Evolutionary conservation across 495 filamentous ascomycete species (phyloP).

Genomic region (Thermothielavioides terrestris): DNA sequence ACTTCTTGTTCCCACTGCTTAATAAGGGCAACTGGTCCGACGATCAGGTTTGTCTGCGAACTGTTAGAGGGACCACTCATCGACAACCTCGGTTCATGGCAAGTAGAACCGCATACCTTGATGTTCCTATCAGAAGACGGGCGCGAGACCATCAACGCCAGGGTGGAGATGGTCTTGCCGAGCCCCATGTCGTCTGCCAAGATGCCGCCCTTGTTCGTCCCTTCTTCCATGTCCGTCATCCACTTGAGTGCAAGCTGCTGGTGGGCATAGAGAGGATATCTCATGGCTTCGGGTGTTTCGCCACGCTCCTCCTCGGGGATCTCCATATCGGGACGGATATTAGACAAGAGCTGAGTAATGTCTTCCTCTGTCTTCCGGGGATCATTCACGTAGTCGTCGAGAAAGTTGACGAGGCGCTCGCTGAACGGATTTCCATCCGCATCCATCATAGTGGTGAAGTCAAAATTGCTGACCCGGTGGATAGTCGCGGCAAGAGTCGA

Average conservation of each 20-base stretch:
- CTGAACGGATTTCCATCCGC: conserved; percentile 18
- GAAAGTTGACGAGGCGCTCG: conserved; percentile 19
- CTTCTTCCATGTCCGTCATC: conserved; percentile 75
- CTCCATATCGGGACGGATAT: conserved; percentile 67
- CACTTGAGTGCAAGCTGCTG: conserved; percentile 77
- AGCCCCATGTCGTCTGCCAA: conserved; percentile 92
- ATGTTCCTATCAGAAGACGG: conserved; percentile 49
- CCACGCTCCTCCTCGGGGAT: conserved; percentile 55
- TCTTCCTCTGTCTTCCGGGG: conserved; percentile 53
- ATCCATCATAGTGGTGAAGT: conserved; percentile 22
- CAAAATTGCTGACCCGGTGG: conserved; percentile 14
- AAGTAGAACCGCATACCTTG: conserved; percentile 16
- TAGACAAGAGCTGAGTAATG: conserved; percentile 58
- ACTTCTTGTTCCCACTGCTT: conserved; percentile 91
- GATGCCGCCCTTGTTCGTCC: conserved; percentile 71
- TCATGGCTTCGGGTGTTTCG: conserved; percentile 65
- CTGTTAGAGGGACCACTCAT: conserved; percentile 6
- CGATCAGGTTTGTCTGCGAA: conserved; percentile 67
- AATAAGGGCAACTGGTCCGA: conserved; percentile 79
- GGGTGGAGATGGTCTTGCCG: conserved; percentile 86
- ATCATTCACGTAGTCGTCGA: conserved; percentile 41
- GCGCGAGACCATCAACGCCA: conserved; percentile 73
- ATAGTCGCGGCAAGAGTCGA: conserved; percentile 16
- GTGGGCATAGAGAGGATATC: conserved; percentile 65
- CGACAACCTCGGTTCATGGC: neutral